phyloP scores from a whole-genome alignment of 805 yeast species.

The Wickerhamiella kurtzmanii region DNA sequence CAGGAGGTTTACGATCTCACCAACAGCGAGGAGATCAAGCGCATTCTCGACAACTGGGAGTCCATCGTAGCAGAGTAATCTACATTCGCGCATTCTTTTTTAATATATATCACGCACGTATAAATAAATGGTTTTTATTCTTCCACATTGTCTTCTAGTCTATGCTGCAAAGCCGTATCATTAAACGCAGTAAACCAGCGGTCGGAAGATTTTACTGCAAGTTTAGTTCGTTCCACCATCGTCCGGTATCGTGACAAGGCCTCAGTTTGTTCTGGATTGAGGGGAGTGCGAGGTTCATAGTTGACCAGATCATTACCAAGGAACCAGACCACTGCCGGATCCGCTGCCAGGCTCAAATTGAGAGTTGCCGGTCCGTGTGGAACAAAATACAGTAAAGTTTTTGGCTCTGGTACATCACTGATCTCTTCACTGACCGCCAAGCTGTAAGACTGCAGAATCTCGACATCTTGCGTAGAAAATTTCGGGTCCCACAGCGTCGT shows the following conservation, averaged over 20 bases:
- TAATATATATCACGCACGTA: neutral
- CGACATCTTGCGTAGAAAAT: slow-evolving; percentile 35
- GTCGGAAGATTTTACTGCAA: slow-evolving; percentile 9
- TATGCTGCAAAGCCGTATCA: slow-evolving; percentile 20
- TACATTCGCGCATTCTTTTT: neutral
- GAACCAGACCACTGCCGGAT: slow-evolving; percentile 4
- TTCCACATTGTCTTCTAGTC: neutral
- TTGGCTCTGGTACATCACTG: slow-evolving; percentile 7
- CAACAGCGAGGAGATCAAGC: slow-evolving; percentile 78
- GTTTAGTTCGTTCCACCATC: slow-evolving; percentile 2
- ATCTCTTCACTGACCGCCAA: slow-evolving; percentile 22
- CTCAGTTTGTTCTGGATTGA: slow-evolving; percentile 10
- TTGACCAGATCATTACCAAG: slow-evolving; percentile 19
- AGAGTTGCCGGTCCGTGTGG: slow-evolving; percentile 60
- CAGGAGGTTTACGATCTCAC: slow-evolving; percentile 90
- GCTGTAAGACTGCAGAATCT: slow-evolving; percentile 23
- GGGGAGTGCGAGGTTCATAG: slow-evolving; percentile 26
- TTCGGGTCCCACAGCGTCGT: slow-evolving; percentile 56
- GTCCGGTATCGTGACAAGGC: slow-evolving; percentile 4
- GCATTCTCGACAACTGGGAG: slow-evolving; percentile 91
- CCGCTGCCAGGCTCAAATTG: slow-evolving; percentile 15
- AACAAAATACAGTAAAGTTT: slow-evolving; percentile 44
- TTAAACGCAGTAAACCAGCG: slow-evolving; percentile 24
- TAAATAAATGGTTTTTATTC: neutral
- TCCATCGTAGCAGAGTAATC: slow-evolving; percentile 31